phyloP scores from a whole-genome alignment of 441 rosid genomes.

The Corymbia calophylla region DNA sequence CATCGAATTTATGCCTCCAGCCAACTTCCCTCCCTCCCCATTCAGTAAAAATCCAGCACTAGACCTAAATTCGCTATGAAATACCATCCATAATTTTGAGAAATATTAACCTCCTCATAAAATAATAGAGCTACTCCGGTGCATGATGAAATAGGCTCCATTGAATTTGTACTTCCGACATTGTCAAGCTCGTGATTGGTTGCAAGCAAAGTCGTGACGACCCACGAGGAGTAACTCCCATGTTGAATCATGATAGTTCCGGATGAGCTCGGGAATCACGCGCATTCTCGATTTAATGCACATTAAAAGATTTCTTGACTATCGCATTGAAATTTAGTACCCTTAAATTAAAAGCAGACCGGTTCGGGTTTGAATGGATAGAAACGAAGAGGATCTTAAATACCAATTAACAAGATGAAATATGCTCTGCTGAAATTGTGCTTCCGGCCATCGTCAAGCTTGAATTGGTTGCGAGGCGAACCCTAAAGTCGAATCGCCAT shows the following conservation, averaged over 20 bases:
- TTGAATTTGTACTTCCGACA: background rate
- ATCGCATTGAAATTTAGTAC: no score
- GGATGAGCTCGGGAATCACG: no score
- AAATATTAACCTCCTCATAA: background rate
- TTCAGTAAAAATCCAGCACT: background rate
- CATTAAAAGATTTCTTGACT: no score
- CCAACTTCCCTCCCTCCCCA: no score
- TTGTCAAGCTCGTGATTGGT: rapidly evolving
- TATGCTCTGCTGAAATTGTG: background rate
- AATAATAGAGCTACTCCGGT: background rate
- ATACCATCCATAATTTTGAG: background rate
- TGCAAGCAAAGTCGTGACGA: background rate
- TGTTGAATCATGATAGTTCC: no score
- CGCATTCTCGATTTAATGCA: no score
- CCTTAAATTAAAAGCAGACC: no score
- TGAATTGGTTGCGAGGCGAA: background rate
- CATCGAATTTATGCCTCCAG: no score
- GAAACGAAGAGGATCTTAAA: no score
- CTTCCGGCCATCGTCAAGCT: background rate
- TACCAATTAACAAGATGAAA: background rate
- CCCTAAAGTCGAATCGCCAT: background rate
- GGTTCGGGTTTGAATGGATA: no score
- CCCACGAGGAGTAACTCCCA: background rate
- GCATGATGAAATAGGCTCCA: background rate
- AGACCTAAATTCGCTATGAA: background rate